A percentile compares a stretch with the other conserved stretches of the same genome.
Evolutionary conservation across 768 basidiomycete genomes (phyloP).

Genomic region (Sporobolomyces roseus): DNA sequence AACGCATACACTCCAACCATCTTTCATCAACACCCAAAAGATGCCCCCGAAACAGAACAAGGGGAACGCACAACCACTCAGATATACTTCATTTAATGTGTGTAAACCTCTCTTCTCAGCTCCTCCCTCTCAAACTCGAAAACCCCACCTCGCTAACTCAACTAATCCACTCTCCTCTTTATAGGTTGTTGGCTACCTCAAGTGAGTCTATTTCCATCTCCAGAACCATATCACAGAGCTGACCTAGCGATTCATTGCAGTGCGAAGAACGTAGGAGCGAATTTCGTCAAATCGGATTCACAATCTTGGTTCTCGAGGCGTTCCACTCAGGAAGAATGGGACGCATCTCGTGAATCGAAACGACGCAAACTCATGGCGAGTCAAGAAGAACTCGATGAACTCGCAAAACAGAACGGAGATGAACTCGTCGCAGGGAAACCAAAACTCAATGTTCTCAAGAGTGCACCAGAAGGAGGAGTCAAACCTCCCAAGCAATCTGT

Average conservation of each 20-base stretch:
- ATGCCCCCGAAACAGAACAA: conserved; percentile 6
- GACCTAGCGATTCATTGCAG: conserved; percentile 11
- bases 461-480: conserved; percentile 3
- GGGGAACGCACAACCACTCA: not conserved
- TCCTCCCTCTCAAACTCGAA: no score
- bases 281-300: conserved; percentile 32
- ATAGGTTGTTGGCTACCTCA: conserved; percentile 40
- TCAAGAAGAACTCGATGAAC: conserved; percentile 17
- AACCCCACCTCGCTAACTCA: conserved; percentile 21
- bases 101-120: conserved; percentile 5
- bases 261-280: conserved; percentile 42
- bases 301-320: conserved; percentile 36
- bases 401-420: no score
- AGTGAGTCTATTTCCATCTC: not conserved
- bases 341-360: conserved; percentile 30
- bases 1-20: conserved; percentile 2
- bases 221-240: not conserved
- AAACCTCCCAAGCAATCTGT: not conserved
- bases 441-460: conserved; percentile 15
- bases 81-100: conserved; percentile 27
- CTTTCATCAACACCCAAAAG: not conserved
- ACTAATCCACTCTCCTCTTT: no score
- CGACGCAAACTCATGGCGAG: conserved; percentile 31
- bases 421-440: not conserved
- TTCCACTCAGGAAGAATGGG: conserved; percentile 13